Conservation (phyloP, 2,329 filamentous ascomycete genomes). For the Erysiphe pulchra region DNA sequence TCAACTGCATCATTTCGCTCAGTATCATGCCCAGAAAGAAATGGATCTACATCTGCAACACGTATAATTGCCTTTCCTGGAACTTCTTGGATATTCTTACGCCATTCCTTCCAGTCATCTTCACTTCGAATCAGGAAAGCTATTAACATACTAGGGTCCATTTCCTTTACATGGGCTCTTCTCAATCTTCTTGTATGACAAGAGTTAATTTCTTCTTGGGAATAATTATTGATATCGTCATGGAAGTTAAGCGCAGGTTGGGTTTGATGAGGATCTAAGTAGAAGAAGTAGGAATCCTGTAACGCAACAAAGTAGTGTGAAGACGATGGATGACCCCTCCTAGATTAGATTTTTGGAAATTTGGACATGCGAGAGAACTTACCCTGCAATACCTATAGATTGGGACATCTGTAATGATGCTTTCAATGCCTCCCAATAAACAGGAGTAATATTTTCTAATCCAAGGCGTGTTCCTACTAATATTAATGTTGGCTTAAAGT, state of each 20-base stretch:
- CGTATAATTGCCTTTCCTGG: constrained; percentile 71
- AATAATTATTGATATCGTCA: constrained; percentile 29
- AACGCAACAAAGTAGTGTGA: constrained; percentile 45
- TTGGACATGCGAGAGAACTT: constrained; percentile 9
- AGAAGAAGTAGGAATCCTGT: constrained; percentile 64
- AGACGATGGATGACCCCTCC: constrained; percentile 69
- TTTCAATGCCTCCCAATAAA: constrained; percentile 88
- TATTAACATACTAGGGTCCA: constrained; percentile 96
- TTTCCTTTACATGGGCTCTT: constrained; percentile 61
- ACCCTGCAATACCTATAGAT: constrained; percentile 92
- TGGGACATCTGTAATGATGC: constrained; percentile 65
- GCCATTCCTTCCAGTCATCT: constrained; percentile 67
- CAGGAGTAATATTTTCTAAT: constrained; percentile 79
- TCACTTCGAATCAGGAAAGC: constrained; percentile 69
- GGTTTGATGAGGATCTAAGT: constrained; percentile 81
- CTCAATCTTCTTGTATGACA: constrained; percentile 75
- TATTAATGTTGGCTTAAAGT: constrained; percentile 64
- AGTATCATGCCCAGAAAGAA: constrained; percentile 21
- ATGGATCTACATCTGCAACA: constrained; percentile 45
- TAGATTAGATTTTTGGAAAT: constrained; percentile 1
- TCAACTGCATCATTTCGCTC: constrained; percentile 53
- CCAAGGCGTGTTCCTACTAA: constrained; percentile 73
- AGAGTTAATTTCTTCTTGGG: constrained; percentile 46
- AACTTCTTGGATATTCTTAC: constrained; percentile 44
- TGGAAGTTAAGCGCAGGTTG: constrained; percentile 46